Percentiles rank a stretch among this genome's conserved stretches.
These are phyloP conservation scores for Corynascus novoguineensis DNA, from an alignment of 495 filamentous ascomycete species.

Conservation along the genomic window DNA sequence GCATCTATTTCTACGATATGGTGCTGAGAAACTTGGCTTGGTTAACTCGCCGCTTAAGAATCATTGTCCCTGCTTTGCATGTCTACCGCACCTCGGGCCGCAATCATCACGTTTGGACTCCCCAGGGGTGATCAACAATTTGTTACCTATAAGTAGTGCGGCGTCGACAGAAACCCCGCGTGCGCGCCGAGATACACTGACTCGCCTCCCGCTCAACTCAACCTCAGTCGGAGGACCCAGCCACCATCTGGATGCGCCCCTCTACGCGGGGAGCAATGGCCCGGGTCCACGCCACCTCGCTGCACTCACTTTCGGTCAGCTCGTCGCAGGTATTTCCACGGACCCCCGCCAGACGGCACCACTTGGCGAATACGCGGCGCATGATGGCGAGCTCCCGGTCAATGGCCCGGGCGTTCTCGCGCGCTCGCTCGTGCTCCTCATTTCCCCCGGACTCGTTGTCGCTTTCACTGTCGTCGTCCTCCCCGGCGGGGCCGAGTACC, in stretches of 20 bases:
- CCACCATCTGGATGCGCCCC: conserved; percentile 56
- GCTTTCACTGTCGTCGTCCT: conserved; percentile 34
- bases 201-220: not conserved
- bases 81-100: too few species aligned
- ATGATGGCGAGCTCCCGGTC: conserved; percentile 44
- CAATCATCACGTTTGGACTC: too few species aligned
- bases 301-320: conserved; percentile 52
- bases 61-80: too few species aligned
- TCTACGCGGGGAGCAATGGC: conserved; percentile 71
- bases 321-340: conserved; percentile 40
- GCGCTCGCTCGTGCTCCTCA: conserved; percentile 24
- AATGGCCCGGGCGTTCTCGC: conserved; percentile 29
- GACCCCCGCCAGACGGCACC: conserved; percentile 66
- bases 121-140: too few species aligned
- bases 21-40: too few species aligned
- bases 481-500: conserved; percentile 30
- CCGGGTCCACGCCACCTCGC: conserved; percentile 68
- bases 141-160: too few species aligned
- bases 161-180: too few species aligned
- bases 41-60: too few species aligned
- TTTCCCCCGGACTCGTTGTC: conserved; percentile 22
- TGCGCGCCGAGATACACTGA: too few species aligned
- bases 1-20: too few species aligned
- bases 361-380: conserved; percentile 61
- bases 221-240: not conserved